Evolutionary conservation across 345 rosid genomes (phyloP).

Genomic region (Gossypium bickii): DNA sequence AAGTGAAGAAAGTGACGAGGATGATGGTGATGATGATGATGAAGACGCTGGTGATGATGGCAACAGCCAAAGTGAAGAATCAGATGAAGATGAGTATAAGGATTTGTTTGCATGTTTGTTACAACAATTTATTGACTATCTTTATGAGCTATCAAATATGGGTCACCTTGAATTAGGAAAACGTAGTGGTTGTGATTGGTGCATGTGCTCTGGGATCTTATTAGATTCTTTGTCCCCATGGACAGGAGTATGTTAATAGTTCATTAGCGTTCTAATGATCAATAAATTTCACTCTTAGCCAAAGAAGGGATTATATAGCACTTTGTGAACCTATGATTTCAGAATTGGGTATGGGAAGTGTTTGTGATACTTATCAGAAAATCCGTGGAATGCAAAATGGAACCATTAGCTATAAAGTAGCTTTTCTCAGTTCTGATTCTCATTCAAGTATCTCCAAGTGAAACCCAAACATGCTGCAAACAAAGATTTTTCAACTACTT

Average conservation of each 20-base stretch:
- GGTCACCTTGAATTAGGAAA: background rate
- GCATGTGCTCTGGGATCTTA: background rate
- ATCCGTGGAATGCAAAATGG: too few relatives aligned
- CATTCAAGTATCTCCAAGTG: background rate
- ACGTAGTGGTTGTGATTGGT: background rate
- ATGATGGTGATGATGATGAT: constrained; percentile 34
- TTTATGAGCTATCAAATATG: background rate
- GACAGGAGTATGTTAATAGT: background rate
- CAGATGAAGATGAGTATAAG: constrained; percentile 37
- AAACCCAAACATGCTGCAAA: background rate
- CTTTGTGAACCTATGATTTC: too few relatives aligned
- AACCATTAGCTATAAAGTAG: background rate
- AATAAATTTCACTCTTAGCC: background rate
- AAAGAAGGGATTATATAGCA: background rate
- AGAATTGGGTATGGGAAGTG: too few relatives aligned
- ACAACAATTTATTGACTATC: background rate
- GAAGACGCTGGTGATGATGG: constrained; percentile 31
- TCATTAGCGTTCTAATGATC: background rate
- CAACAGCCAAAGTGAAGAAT: constrained; percentile 43
- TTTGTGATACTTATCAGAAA: too few relatives aligned
- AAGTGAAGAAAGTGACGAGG: constrained; percentile 32
- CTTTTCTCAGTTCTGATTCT: background rate
- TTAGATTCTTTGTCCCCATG: background rate
- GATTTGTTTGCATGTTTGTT: background rate
- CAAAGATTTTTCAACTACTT: background rate